Conservation (phyloP, 2,329 filamentous ascomycete species). For the Fusarium fracticaudum region DNA sequence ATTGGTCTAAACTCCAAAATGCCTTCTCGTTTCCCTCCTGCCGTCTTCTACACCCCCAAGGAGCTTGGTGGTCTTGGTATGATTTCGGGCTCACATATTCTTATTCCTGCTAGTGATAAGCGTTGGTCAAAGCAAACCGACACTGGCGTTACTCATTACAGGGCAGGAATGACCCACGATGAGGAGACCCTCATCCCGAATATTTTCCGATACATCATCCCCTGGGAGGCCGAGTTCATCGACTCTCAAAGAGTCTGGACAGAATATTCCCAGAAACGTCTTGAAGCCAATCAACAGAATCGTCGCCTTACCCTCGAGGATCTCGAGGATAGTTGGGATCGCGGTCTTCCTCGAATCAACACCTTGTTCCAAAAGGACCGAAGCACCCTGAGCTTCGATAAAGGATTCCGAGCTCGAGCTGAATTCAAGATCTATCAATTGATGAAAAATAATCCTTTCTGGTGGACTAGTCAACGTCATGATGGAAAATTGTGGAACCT, state of each 20-base stretch:
- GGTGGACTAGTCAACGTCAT: conserved; percentile 98
- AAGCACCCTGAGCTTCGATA: conserved; percentile 97
- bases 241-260: conserved; percentile 99
- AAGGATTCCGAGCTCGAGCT: conserved; percentile 92
- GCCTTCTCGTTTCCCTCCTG: conserved; percentile 97
- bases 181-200: conserved; percentile 98
- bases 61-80: conserved; percentile 96
- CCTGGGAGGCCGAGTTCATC: conserved; percentile 98
- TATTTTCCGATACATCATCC: conserved; percentile 99
- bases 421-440: conserved; percentile 99
- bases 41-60: conserved; percentile 98
- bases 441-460: conserved; percentile 99
- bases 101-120: conserved; percentile 97
- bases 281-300: conserved; percentile 98
- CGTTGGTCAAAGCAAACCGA: conserved; percentile 99
- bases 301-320: conserved; percentile 93
- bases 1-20: conserved; percentile 99
- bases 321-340: conserved; percentile 97
- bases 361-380: conserved; percentile 98
- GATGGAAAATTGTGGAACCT: conserved; percentile 98
- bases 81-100: conserved; percentile 98
- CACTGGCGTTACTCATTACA: conserved; percentile 94
- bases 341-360: conserved; percentile 96
- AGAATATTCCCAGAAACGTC: conserved; percentile 96
- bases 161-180: conserved; percentile 97